Evolutionary conservation across 495 filamentous ascomycete species (phyloP).

Genomic region (Daldinia grandis): DNA sequence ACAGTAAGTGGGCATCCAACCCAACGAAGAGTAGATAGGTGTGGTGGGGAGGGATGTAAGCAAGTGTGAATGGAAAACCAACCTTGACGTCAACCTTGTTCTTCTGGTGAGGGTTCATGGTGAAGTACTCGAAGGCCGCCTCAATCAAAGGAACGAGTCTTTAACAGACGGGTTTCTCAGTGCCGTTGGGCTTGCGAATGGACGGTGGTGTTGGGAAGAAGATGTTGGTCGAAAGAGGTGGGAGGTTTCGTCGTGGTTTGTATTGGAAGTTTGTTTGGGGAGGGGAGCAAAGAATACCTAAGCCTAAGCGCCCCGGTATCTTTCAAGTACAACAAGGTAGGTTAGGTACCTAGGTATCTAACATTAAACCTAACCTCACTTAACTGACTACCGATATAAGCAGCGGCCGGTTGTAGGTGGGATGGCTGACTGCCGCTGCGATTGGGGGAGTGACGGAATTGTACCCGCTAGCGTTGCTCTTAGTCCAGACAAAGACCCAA

Average conservation of each 20-base stretch:
- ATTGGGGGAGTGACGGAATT: constrained; percentile 26
- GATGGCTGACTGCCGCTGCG: neutral
- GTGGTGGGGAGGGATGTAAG: constrained; percentile 17
- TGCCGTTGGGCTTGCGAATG: constrained; percentile 24
- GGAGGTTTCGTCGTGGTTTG: constrained; percentile 26
- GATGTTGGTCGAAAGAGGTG: constrained; percentile 26
- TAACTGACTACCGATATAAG: constrained; percentile 7
- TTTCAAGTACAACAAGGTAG: constrained; percentile 1
- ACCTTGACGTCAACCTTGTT: constrained; percentile 97
- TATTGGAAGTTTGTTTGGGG: constrained; percentile 21
- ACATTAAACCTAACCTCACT: neutral
- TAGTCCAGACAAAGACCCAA: constrained; percentile 22
- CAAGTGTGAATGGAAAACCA: constrained; percentile 50
- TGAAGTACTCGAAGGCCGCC: constrained; percentile 42
- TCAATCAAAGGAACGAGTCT: constrained; percentile 21
- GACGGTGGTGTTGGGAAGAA: constrained; percentile 20
- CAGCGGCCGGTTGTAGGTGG: constrained; percentile 14
- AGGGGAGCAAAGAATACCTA: constrained; percentile 28
- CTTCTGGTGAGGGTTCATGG: constrained; percentile 94
- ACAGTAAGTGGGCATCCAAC: constrained; percentile 17
- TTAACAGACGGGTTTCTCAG: constrained; percentile 11
- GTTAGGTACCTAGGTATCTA: constrained; percentile 9
- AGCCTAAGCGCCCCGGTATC: constrained; percentile 6
- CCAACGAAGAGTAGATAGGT: constrained; percentile 11
- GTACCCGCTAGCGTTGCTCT: constrained; percentile 17